phyloP scores from a whole-genome alignment of 768 basidiomycete genomes.

The Trametes punicea region DNA sequence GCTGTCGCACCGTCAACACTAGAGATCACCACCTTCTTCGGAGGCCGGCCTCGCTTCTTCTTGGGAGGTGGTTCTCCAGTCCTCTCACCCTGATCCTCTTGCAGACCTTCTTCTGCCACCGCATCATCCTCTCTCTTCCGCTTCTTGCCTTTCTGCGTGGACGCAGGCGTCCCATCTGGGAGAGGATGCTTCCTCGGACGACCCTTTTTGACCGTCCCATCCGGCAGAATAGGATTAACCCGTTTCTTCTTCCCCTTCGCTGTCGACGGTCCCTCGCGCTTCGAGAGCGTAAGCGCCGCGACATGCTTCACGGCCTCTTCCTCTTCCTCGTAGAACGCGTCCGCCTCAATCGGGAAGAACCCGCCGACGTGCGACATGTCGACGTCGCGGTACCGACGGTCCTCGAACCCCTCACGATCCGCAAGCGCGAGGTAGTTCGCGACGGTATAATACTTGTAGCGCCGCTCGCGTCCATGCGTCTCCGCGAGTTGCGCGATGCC shows the following conservation, averaged over 20 bases:
- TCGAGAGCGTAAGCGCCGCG: slow-evolving; percentile 42
- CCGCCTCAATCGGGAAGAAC: slow-evolving; percentile 44
- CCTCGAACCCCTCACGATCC: slow-evolving; percentile 60
- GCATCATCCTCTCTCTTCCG: slow-evolving; percentile 31
- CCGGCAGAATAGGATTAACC: slow-evolving; percentile 45
- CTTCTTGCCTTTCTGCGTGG: slow-evolving; percentile 27
- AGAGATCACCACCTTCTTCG: slow-evolving; percentile 23
- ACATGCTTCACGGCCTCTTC: slow-evolving; percentile 43
- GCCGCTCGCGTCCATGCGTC: slow-evolving; percentile 79
- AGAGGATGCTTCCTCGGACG: slow-evolving; percentile 45
- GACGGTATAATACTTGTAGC: slow-evolving; percentile 79
- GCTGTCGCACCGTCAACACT: background rate
- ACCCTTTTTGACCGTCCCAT: slow-evolving; percentile 55
- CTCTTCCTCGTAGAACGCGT: slow-evolving; percentile 53
- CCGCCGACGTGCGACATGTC: slow-evolving; percentile 52
- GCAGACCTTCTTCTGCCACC: slow-evolving; percentile 19
- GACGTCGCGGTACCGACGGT: slow-evolving; percentile 41
- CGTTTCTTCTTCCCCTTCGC: slow-evolving; percentile 29
- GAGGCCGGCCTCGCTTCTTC: slow-evolving; percentile 31
- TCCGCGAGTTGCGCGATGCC: slow-evolving; percentile 74
- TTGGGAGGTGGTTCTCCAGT: slow-evolving; percentile 15
- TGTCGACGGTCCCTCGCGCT: slow-evolving; percentile 1
- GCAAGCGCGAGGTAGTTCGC: slow-evolving; percentile 65
- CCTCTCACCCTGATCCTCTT: background rate
- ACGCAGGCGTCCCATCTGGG: slow-evolving; percentile 4